Conservation (phyloP, 2,329 filamentous ascomycete species). For the Diplodia mutila region DNA sequence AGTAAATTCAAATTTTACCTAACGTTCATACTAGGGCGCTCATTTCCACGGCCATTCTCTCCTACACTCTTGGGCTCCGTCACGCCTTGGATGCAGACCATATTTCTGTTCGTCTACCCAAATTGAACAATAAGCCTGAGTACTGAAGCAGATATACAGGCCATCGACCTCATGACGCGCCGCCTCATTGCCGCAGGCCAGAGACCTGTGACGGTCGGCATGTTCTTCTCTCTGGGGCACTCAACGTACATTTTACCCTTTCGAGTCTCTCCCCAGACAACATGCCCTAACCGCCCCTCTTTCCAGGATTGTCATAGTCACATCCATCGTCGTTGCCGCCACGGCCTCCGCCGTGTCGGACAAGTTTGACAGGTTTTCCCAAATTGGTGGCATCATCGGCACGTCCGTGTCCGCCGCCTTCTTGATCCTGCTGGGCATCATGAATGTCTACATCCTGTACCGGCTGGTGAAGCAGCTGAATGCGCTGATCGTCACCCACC, state of each 20-base stretch:
- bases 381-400: conserved; percentile 85
- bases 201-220: conserved; percentile 86
- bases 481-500: conserved; percentile 57
- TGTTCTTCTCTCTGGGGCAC: conserved; percentile 91
- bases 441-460: conserved; percentile 85
- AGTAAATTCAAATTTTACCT: background rate
- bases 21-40: conserved; percentile 54
- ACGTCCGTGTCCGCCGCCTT: conserved; percentile 85
- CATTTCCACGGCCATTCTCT: conserved; percentile 78
- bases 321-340: conserved; percentile 88
- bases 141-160: conserved; percentile 44
- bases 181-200: conserved; percentile 84
- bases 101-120: conserved; percentile 58
- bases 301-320: conserved; percentile 77
- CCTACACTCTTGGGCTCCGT: conserved; percentile 85
- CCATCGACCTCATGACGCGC: conserved; percentile 94
- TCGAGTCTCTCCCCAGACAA: background rate
- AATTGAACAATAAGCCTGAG: background rate
- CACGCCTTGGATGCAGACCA: conserved; percentile 99
- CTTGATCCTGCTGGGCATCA: conserved; percentile 77
- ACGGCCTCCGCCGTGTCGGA: conserved; percentile 82
- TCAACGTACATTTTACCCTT: conserved; percentile 62
- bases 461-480: conserved; percentile 72
- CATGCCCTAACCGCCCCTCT: background rate
- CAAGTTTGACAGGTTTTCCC: conserved; percentile 78